A percentile compares a stretch with the other conserved stretches of the same genome.
Conservation (phyloP, 345 rosid species). For the Angophora floribunda region DNA sequence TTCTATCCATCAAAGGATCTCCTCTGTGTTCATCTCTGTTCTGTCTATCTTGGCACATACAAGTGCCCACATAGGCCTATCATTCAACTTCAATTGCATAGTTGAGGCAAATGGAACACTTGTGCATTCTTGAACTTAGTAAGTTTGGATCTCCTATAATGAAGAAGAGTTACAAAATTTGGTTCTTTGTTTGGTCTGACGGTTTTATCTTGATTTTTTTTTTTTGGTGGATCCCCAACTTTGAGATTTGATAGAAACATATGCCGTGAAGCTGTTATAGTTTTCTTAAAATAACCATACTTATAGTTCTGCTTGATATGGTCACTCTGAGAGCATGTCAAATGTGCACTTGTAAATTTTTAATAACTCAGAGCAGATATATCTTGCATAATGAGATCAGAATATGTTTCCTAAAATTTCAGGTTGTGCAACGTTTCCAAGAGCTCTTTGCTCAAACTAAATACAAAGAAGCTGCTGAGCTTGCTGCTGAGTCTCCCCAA, state of each 20-base stretch:
- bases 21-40: neutral
- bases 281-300: neutral
- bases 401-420: slow-evolving; percentile 4
- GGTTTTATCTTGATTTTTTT: neutral
- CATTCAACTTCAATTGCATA: neutral
- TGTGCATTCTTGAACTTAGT: neutral
- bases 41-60: neutral
- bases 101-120: neutral
- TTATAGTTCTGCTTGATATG: neutral
- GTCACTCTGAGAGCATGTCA: neutral
- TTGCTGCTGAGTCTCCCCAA: slow-evolving; percentile 98
- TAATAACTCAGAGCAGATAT: neutral
- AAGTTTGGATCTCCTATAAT: neutral
- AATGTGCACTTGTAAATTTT: neutral
- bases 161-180: neutral
- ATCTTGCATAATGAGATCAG: neutral
- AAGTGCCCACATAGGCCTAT: neutral
- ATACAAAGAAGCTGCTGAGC: slow-evolving; percentile 99
- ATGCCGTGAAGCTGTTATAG: neutral
- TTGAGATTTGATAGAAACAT: neutral
- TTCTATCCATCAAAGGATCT: neutral
- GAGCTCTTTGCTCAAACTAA: slow-evolving; percentile 95
- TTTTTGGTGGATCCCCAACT: neutral
- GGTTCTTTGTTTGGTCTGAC: neutral
- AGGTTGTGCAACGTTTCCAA: slow-evolving; percentile 99